These are phyloP conservation scores for Phlegmacium glaucopus DNA, from an alignment of 768 basidiomycete species.

Conservation along the genomic window DNA sequence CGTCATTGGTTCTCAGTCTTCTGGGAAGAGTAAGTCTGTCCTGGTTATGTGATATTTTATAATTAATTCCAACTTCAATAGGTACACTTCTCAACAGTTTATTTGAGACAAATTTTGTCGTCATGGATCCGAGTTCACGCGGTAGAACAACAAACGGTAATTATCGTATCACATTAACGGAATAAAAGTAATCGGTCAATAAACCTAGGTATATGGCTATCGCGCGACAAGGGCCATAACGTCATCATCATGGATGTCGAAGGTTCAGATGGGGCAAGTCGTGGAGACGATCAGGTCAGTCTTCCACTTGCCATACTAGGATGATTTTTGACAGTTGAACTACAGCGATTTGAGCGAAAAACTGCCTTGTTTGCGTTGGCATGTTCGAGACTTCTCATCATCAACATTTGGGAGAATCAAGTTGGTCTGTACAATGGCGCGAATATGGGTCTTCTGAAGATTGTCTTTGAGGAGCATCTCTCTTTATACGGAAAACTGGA, in stretches of 20 bases:
- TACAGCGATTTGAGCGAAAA: slow-evolving; percentile 6
- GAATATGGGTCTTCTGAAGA: slow-evolving; percentile 3
- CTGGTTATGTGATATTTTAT: background rate
- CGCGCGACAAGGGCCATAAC: background rate
- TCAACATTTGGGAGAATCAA: slow-evolving; percentile 9
- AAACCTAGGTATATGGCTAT: slow-evolving; percentile 6
- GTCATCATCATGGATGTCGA: slow-evolving; percentile 9
- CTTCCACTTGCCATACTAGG: background rate
- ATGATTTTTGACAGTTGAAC: background rate
- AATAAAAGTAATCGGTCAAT: no score
- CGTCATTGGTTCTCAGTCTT: slow-evolving; percentile 6
- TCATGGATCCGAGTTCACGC: no score
- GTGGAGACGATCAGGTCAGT: slow-evolving; percentile 2
- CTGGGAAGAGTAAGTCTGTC: slow-evolving; percentile 3
- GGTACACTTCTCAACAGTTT: no score
- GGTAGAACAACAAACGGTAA: no score
- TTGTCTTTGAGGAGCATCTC: slow-evolving; percentile 6
- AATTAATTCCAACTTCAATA: no score
- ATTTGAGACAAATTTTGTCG: no score
- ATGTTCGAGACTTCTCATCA: slow-evolving; percentile 5
- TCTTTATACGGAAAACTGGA: background rate
- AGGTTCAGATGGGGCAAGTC: slow-evolving; percentile 2
- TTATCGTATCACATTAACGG: no score
- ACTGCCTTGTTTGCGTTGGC: slow-evolving; percentile 9
- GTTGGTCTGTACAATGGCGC: slow-evolving; percentile 5